Percentiles rank a stretch among this genome's conserved stretches.
These are phyloP conservation scores for Pseudomassariella vexata DNA, from an alignment of 2,329 filamentous ascomycete genomes.

Conservation along the genomic window DNA sequence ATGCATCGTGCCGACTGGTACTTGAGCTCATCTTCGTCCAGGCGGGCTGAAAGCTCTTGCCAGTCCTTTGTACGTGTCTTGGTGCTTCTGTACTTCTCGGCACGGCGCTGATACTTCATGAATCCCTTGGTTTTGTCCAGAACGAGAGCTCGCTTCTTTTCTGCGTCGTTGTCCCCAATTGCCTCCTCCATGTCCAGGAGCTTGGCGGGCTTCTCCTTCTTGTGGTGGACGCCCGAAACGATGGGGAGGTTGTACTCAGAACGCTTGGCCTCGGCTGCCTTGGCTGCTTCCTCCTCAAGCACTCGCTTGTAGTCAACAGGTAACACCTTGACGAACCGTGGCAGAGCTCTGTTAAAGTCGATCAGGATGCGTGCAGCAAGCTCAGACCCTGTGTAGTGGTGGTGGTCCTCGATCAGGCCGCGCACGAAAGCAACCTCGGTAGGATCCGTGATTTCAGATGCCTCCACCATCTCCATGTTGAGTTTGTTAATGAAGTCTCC, in stretches of 20 bases:
- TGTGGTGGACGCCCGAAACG: conserved; percentile 62
- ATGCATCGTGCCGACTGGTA: conserved; percentile 96
- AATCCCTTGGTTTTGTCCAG: conserved; percentile 97
- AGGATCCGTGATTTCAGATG: conserved; percentile 76
- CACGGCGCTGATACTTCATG: conserved; percentile 91
- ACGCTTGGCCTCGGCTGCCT: conserved; percentile 79
- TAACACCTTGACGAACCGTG: conserved; percentile 87
- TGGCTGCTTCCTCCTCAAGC: conserved; percentile 76
- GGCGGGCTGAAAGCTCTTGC: conserved; percentile 80
- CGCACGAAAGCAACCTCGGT: conserved; percentile 85
- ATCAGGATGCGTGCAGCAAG: conserved; percentile 85
- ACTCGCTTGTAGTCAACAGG: conserved; percentile 96
- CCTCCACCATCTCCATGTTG: conserved; percentile 96
- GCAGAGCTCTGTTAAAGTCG: conserved; percentile 90
- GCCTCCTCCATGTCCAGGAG: conserved; percentile 87
- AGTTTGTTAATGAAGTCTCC: conserved; percentile 88
- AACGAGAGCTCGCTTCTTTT: conserved; percentile 86
- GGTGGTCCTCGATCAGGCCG: conserved; percentile 90
- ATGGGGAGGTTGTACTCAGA: conserved; percentile 76
- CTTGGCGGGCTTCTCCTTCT: conserved; percentile 65
- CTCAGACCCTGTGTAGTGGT: conserved; percentile 96
- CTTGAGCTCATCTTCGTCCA: conserved; percentile 92
- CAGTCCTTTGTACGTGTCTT: conserved; percentile 86
- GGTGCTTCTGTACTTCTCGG: conserved; percentile 85
- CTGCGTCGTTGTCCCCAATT: conserved; percentile 72